Base-by-base conservation (phyloP, 768 basidiomycete genomes). In the Lactarius sp. region DNA sequence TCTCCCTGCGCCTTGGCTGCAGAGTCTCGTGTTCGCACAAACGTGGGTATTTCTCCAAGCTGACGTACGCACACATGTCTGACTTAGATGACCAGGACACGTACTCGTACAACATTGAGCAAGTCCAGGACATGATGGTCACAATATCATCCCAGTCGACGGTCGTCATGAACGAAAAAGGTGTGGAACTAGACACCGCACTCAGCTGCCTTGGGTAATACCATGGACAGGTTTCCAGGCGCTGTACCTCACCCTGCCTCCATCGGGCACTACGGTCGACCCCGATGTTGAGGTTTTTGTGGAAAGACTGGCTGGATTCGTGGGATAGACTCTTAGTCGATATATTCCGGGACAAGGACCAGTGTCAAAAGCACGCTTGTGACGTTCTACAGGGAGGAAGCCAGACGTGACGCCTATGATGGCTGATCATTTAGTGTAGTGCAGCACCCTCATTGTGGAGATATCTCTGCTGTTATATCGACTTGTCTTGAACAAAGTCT, bases 301-400 rank as follows among this genome's bases (percentile, higher is more conserved):
- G 44, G 72, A 79, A 46, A 85, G 87, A n/a, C 72, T 90, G 34
- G 81, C 65, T 87, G 86, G 86, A 85, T 87, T 65, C 81, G 86
- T 36, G 88, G 85, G 75, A 84, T 82, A 46, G 72, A 88, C 42
- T 83, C 87, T 64, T 89, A 87, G 88, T 85, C 85, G 60, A 79
- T 88, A 3, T 90, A 90, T 70, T 89, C 89, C 70, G 88, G 85
- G 13, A 74, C 75, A 82, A 8, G 86, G 85, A 33, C 69, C 71
- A 33, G 75, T 79, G 49, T 56, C 86, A 85, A 75, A 74, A 77
- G 65, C 73, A 78, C 9, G 57, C 27, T 47, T 87, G 88, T 85
- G 84, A 72, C 88, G 85, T 74, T 83, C 83, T 78, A 59, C 79
- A 18, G 42, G 0, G 42, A 44, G 6, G 16, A 44, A 44, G 42